Evolutionary conservation across 2,329 filamentous ascomycete species (phyloP), one percentile per base, ranked within the genome.

Genomic region (Arachnomyces sp.): DNA sequence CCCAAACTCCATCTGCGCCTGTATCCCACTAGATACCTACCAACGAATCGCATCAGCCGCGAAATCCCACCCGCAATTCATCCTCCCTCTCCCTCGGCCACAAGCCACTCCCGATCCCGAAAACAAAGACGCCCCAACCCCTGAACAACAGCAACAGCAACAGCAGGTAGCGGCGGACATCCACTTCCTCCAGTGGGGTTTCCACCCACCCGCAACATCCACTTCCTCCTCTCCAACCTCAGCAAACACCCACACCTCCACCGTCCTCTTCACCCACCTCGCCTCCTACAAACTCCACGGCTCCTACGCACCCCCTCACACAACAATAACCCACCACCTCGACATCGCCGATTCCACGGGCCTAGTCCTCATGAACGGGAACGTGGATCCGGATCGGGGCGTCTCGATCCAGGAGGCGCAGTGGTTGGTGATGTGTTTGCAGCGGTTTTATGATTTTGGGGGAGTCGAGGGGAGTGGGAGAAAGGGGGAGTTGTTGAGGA

Each of bases 121-220:
- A 25, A 25, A 25, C 21, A 25, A 25, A 9, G 21, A 25, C 21
- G 21, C 42, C 12, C 28, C 18, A 28, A 36, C 13, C 31, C 39
- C 41, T 14, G 36, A 42, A 28, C 28, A 46, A 0, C 42, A 49
- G 4, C 46, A 45, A 8, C n/a, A 33, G 17, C n/a, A 33, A 5
- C 60, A 34, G 44, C 59, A 47, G 32, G 52, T 42, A 43, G 86
- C 86, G 38, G 86, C 88, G 34, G 92, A 96, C 63, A 88, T 98
- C 34, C 92, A 98, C 66, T 95, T 94, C 63, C 66, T 98, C 46
- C 90, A 98, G 65, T 98, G 93, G 87, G 85, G 84, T 0, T 95
- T 95, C 64, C 89, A 94, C 44, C 74, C 80, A 0, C 69, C 72
- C 2, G 65, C 73, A 2, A 72, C 70, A 1, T 65, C 67, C 1